These are phyloP conservation scores for Hymenoscyphus fraxineus DNA, from an alignment of 2,329 filamentous ascomycete genomes.

Conservation along the genomic window DNA sequence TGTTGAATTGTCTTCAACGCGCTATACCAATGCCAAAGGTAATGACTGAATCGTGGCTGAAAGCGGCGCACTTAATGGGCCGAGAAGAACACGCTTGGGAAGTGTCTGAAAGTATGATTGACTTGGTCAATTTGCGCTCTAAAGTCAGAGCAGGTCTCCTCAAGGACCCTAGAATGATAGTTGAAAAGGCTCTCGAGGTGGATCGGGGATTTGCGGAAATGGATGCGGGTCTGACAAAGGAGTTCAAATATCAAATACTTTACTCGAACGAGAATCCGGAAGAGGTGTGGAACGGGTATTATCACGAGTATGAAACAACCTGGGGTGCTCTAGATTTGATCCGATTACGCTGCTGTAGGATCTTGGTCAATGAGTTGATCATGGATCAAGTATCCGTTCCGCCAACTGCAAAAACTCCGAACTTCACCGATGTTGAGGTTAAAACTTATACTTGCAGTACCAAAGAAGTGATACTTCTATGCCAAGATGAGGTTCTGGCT, in stretches of 20 bases:
- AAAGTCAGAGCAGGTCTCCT: constrained; percentile 6
- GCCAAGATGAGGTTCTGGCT: constrained; percentile 27
- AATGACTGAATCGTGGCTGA: constrained; percentile 44
- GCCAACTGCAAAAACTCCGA: constrained; percentile 6
- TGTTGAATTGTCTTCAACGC: constrained; percentile 49
- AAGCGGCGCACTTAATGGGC: constrained; percentile 39
- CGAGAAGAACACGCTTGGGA: constrained; percentile 39
- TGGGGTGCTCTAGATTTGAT: constrained; percentile 33
- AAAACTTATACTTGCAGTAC: constrained; percentile 14
- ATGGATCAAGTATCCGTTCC: constrained; percentile 19
- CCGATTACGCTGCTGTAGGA: constrained; percentile 24
- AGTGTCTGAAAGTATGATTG: constrained; percentile 40
- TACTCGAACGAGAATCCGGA: constrained; percentile 26
- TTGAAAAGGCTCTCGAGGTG: constrained; percentile 5
- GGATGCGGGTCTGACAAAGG: constrained; percentile 15
- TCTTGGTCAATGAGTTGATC: constrained; percentile 29
- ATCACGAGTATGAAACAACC: constrained; percentile 28
- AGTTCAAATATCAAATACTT: constrained; percentile 26
- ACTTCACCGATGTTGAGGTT: constrained; percentile 18
- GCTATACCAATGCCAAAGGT: constrained; percentile 46
- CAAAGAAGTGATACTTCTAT: constrained; percentile 15
- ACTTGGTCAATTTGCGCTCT: constrained; percentile 16
- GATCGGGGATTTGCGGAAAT: constrained; percentile 17
- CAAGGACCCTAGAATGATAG: constrained; percentile 36
- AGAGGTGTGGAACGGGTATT: constrained; percentile 29